Base-by-base conservation (phyloP, 768 basidiomycete genomes). In the Tubosaeta sp. region DNA sequence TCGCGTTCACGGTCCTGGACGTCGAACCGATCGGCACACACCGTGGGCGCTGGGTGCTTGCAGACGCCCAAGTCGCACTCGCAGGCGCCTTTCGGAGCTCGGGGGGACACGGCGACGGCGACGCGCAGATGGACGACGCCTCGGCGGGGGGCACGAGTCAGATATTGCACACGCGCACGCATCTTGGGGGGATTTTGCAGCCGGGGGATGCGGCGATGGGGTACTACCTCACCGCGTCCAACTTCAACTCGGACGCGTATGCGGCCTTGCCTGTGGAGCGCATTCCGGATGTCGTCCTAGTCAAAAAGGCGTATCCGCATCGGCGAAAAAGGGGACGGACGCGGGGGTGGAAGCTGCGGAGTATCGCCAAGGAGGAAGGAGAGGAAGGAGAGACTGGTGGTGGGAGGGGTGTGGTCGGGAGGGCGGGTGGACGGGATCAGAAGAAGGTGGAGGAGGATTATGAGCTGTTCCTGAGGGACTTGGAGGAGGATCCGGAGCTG, bases 391-490 rank as follows among this genome's bases (percentile, higher is more conserved):
- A 92, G 64, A 86, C 85, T 13, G 79, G 86, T 29, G 78, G 74
- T 44, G 86, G 83, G 32, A 75, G 90, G 39, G 94, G 94, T 50
- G 86, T 93, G n/a, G 85, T 95, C 41, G 94, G 94, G 1, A 75
- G 92, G 43, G 78, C 88, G 79, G 94, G 94, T 11, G 94, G 93
- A 33, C 76, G 92, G 43, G 94, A 95, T 72, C 81, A 85, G 71
- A 85, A 80, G 74, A 93, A 94, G 76, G 91, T 98, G 52, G 94
- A 97, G 60, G 85, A 91, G 66, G 95, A 99, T 66, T 99, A 98
- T 71, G 97, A 98, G 74, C 57, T 91, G 46, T 99, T 99, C 82
- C 73, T 98, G 70, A 81, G 88, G 43, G 94, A 97, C 56, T 71
- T 97, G 45, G 94, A 97, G 70, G 95, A 98, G 68, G 95, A 97